Evolutionary conservation across 345 rosid species (phyloP).

Genomic region (Pistacia atlantica): DNA sequence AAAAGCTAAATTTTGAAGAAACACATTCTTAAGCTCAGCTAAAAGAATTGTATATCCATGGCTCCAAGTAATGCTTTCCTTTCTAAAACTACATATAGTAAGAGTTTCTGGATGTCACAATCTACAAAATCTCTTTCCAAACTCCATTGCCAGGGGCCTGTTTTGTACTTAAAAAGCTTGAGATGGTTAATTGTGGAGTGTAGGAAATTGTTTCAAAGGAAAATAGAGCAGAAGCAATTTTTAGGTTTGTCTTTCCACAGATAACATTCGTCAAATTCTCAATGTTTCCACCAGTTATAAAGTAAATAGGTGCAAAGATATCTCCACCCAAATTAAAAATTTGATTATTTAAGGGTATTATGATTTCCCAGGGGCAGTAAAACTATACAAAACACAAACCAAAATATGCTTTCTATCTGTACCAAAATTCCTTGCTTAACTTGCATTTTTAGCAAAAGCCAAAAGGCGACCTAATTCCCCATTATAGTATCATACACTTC

Average conservation of each 20-base stretch:
- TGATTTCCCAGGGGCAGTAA: too few species aligned
- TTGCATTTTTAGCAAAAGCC: background rate
- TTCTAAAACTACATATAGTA: too few species aligned
- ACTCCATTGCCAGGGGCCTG: conserved; percentile 21
- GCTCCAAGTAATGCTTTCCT: too few species aligned
- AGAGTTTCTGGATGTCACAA: too few species aligned
- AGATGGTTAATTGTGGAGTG: background rate
- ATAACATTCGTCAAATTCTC: background rate
- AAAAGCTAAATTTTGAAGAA: too few species aligned
- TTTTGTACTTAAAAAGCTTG: background rate
- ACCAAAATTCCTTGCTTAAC: background rate
- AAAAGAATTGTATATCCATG: too few species aligned
- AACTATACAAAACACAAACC: background rate
- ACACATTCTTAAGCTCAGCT: too few species aligned
- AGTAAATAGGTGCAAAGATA: too few species aligned
- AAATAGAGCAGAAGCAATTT: background rate
- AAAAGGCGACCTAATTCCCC: background rate
- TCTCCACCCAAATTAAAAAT: too few species aligned
- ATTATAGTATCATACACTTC: background rate
- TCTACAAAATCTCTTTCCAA: conserved; percentile 1
- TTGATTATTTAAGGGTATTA: too few species aligned
- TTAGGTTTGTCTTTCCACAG: conserved; percentile 9
- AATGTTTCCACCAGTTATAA: background rate
- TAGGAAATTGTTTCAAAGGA: conserved; percentile 20
- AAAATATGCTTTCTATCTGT: background rate